Conservation (phyloP, 2,329 filamentous ascomycete genomes). For the Colletotrichum aenigma region DNA sequence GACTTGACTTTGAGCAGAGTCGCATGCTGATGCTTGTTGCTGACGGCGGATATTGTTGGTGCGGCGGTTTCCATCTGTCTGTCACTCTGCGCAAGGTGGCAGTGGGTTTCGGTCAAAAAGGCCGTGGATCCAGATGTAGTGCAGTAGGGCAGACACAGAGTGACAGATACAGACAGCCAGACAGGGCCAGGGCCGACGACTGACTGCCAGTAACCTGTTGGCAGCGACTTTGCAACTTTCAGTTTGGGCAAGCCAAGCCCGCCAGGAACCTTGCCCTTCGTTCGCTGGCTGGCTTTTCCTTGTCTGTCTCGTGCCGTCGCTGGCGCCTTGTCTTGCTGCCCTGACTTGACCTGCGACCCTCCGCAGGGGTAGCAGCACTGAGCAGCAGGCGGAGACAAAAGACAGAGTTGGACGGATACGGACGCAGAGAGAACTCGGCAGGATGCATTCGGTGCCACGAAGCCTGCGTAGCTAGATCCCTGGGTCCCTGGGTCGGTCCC, state of each 20-base stretch:
- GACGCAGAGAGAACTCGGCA: constrained; percentile 5
- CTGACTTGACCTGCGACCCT: background rate
- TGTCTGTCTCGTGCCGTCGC: background rate
- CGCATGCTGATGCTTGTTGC: background rate
- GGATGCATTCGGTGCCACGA: constrained; percentile 13
- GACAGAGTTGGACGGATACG: constrained; percentile 5
- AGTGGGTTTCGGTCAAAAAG: background rate
- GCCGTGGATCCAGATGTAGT: background rate
- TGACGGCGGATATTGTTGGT: background rate
- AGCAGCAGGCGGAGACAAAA: background rate
- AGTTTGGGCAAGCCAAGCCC: background rate
- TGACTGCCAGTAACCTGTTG: background rate
- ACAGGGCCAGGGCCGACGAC: background rate
- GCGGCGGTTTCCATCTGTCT: background rate
- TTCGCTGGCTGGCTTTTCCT: background rate
- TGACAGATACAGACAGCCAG: background rate
- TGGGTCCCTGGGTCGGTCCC: background rate
- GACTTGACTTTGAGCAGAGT: background rate
- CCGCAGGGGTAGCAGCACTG: constrained; percentile 1
- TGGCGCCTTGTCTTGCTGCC: background rate
- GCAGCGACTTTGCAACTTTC: background rate
- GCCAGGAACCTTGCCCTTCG: background rate
- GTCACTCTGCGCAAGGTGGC: background rate
- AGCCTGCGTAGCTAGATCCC: background rate
- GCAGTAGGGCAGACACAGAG: background rate